phyloP scores from a whole-genome alignment of 768 basidiomycete genomes.

The Daedaleopsis nitida region DNA sequence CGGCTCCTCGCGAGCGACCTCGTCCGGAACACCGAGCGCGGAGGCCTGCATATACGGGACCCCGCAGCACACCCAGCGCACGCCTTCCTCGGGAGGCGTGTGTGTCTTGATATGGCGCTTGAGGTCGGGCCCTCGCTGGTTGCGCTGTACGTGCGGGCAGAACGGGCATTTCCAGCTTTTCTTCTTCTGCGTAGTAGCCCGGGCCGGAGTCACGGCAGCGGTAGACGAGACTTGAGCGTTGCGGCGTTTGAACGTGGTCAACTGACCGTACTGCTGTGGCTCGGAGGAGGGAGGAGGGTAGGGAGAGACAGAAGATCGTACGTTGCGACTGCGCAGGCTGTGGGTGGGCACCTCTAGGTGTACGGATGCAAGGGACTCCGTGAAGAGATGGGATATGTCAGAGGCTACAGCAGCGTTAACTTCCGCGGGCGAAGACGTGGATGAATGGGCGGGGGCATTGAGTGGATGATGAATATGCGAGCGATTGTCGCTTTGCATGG shows the following conservation, averaged over 20 bases:
- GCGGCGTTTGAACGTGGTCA: background rate
- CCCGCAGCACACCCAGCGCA: conserved; percentile 17
- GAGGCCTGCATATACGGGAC: conserved; percentile 6
- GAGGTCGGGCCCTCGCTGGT: conserved; percentile 13
- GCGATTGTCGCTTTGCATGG: no score
- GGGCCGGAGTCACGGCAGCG: background rate
- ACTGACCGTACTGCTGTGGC: background rate
- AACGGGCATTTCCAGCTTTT: conserved; percentile 10
- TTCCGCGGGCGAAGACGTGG: no score
- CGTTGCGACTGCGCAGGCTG: no score
- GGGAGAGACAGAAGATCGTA: background rate
- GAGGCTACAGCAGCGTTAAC: no score
- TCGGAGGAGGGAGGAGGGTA: background rate
- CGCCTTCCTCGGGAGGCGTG: background rate
- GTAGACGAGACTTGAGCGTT: background rate
- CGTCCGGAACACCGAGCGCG: background rate
- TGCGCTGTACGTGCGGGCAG: conserved; percentile 13
- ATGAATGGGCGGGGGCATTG: no score
- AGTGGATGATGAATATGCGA: no score
- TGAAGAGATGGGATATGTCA: no score
- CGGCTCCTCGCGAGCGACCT: background rate
- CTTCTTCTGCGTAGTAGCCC: background rate
- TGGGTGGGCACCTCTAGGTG: no score
- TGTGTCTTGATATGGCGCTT: conserved; percentile 17
- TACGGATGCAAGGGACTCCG: no score